Evolutionary conservation across 2,329 filamentous ascomycete species (phyloP).

Genomic region (Seiridium unicorne): DNA sequence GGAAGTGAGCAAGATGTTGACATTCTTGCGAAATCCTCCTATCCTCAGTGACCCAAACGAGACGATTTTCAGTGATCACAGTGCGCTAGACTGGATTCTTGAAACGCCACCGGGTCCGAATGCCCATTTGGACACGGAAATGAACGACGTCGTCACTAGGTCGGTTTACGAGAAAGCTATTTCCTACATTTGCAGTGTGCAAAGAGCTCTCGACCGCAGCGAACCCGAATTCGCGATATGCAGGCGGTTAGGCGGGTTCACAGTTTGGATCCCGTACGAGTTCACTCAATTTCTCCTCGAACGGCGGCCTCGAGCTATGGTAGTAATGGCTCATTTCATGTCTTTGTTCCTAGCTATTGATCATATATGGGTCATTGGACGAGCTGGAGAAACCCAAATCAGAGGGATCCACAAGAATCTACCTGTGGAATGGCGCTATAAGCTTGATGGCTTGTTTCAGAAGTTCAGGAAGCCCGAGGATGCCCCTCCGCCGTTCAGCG

Average conservation of each 20-base stretch:
- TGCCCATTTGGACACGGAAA: slow-evolving; percentile 21
- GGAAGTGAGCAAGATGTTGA: slow-evolving; percentile 18
- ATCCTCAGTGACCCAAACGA: slow-evolving; percentile 26
- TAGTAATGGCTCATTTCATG: slow-evolving; percentile 37
- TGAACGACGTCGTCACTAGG: slow-evolving; percentile 24
- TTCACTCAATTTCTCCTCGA: slow-evolving; percentile 31
- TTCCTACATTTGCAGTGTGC: slow-evolving; percentile 32
- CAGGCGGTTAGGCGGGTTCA: slow-evolving; percentile 33
- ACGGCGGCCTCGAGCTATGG: slow-evolving; percentile 33
- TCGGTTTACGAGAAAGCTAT: slow-evolving; percentile 30
- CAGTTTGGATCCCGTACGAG: slow-evolving; percentile 31
- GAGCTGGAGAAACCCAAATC: slow-evolving; percentile 33
- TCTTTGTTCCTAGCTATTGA: slow-evolving; percentile 32
- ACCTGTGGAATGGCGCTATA: slow-evolving; percentile 31
- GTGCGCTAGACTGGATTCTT: slow-evolving; percentile 31
- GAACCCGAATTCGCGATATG: slow-evolving; percentile 28
- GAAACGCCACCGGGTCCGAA: slow-evolving; percentile 22
- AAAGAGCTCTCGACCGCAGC: slow-evolving; percentile 22
- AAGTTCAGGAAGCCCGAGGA: slow-evolving; percentile 21
- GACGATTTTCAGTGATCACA: slow-evolving; percentile 27
- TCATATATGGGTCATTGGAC: slow-evolving; percentile 33
- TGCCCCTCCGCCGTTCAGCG: not conserved
- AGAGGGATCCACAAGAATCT: slow-evolving; percentile 32
- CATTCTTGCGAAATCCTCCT: slow-evolving; percentile 26
- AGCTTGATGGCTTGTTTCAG: slow-evolving; percentile 30